Conservation (phyloP, 768 basidiomycete species). For the Mycena floridula region DNA sequence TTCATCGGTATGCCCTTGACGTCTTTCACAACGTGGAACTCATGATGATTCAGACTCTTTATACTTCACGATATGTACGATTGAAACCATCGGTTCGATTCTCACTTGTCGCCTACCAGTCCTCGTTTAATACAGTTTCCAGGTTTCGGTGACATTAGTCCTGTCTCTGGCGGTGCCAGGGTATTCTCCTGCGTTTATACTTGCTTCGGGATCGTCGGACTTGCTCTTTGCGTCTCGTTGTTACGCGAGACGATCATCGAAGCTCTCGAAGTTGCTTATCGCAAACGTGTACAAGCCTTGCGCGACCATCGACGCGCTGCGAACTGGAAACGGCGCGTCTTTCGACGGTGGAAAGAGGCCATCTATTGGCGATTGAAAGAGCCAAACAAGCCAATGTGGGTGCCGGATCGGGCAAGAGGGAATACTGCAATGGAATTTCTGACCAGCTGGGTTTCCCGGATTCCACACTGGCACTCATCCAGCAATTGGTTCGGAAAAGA, state of each 20-base stretch:
- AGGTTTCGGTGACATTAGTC: conserved; percentile 69
- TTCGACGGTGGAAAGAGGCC: conserved; percentile 51
- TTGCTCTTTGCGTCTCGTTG: conserved; percentile 58
- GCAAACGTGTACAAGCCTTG: conserved; percentile 43
- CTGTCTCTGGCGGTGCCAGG: conserved; percentile 42
- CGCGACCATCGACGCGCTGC: conserved; percentile 38
- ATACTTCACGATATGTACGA: conserved; percentile 72
- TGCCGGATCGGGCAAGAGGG: conserved; percentile 27
- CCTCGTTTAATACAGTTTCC: no score
- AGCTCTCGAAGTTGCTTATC: conserved; percentile 60
- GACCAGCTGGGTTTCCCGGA: conserved; percentile 5
- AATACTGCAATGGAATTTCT: conserved; percentile 4
- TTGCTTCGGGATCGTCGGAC: conserved; percentile 53
- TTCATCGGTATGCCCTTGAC: no score
- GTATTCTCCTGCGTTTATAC: conserved; percentile 56
- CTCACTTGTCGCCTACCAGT: no score
- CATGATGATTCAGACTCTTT: no score
- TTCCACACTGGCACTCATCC: conserved; percentile 15
- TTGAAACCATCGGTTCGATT: conserved; percentile 65
- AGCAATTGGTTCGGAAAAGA: conserved; percentile 9
- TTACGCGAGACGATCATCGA: conserved; percentile 71
- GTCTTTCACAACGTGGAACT: no score
- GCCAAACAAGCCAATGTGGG: conserved; percentile 45
- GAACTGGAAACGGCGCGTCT: conserved; percentile 37
- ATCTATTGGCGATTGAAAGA: conserved; percentile 58